Percentiles rank a stretch among this genome's conserved stretches.
These are phyloP conservation scores for Ophiostoma sp. DNA, from an alignment of 2,329 filamentous ascomycete genomes.

Conservation along the genomic window DNA sequence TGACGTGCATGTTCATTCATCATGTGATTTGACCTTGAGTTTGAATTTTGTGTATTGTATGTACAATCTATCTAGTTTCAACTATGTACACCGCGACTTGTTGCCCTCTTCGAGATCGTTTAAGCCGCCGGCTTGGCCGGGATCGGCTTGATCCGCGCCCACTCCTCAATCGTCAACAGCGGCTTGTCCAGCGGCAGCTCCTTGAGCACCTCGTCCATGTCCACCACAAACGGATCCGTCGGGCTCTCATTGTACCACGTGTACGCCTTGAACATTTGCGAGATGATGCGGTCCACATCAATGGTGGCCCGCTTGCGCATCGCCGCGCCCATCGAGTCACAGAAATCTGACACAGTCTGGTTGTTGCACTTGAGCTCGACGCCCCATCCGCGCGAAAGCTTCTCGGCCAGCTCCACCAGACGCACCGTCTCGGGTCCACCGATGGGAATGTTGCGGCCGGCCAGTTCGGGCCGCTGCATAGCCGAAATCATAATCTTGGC, in stretches of 20 bases:
- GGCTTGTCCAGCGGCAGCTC: conserved; percentile 35
- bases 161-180: conserved; percentile 41
- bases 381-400: conserved; percentile 39
- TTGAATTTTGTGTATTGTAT: background rate
- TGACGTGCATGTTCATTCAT: background rate
- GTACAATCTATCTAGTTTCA: background rate
- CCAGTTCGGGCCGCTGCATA: conserved; percentile 37
- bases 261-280: conserved; percentile 45
- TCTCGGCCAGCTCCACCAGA: conserved; percentile 37
- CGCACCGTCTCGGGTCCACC: conserved; percentile 41
- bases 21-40: background rate
- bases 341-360: conserved; percentile 39
- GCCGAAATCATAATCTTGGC: conserved; percentile 42
- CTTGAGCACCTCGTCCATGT: conserved; percentile 39
- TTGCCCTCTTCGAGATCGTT: background rate
- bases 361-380: conserved; percentile 37
- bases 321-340: conserved; percentile 35
- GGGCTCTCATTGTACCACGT: conserved; percentile 43
- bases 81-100: background rate
- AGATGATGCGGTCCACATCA: conserved; percentile 39
- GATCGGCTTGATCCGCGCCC: conserved; percentile 33
- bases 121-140: conserved; percentile 21
- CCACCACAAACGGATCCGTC: conserved; percentile 41
- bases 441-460: conserved; percentile 39
- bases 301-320: conserved; percentile 38